Evolutionary conservation across 108 stramenopile genomes (phyloP), one percentile per base, ranked within the genome.

Genomic region (Aurantiochytrium sp.): DNA sequence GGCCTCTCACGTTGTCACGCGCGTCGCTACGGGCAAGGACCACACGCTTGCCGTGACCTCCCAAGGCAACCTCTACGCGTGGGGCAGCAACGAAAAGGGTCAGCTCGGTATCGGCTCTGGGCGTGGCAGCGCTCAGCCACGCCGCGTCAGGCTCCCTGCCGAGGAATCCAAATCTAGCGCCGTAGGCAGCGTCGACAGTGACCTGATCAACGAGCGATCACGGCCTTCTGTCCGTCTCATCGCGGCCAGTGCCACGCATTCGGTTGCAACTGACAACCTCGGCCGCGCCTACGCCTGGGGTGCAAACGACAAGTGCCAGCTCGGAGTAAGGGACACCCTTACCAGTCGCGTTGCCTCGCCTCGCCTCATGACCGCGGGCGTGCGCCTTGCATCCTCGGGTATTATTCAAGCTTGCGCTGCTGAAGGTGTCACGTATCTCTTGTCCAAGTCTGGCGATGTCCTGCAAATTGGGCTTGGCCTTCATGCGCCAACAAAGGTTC

Each of bases 21-120:
- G 51, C 28, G 76, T 83, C 49, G 76, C 76, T 4, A 45, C 76
- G 16, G 76, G 76, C n/a, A 47, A 53, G 49, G 76, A 83, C 4
- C 76, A 83, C 51, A 83, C 49, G n/a, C 51, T 83, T 3, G 76
- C 76, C 28, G 76, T 83, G 10, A 83, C 76, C 51, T 25, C n/a
- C 12, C 45, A 83, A 0, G 76, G 76, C 1, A 12, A 19, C 18
- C n/a, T 83, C n/a, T 83, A 45, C 49, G 76, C 76, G 0, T 83
- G 76, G 76, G 76, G 76, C n/a, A 47, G 51, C 45, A 83, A 83
- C 51, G 76, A 83, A 12, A 83, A 83, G 51, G 76, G 76, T 45
- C 76, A 83, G 28, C 76, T 83, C 6, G 76, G 76, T 1, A 47
- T 2, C 28, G 51, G 76, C 76, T 28, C 76, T 0, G 51, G 25